Evolutionary conservation across 345 rosid genomes (phyloP), one percentile per base, ranked within the genome.

Genomic region (Kandelia obovata): DNA sequence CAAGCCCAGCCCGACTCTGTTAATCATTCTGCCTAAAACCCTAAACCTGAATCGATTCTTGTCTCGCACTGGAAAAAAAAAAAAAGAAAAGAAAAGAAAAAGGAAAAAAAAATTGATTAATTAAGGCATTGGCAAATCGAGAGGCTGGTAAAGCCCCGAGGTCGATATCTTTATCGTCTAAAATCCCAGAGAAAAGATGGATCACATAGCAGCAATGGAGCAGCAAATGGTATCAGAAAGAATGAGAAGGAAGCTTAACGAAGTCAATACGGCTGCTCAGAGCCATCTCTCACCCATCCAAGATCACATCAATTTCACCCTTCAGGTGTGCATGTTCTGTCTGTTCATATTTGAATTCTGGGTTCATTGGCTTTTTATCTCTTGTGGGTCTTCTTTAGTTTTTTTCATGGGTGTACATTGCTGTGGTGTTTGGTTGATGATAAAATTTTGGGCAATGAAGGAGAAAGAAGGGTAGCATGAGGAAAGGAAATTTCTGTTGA

Each of bases 291-390:
- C 88, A 46, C 87, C 90, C 6, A 71, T 94, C 11, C 92, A 91
- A 79, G 92, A 94, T 70, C 97, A 94, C 70, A 81, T 94, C 82
- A 88, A 87, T 76, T 94, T 86, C 88, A 91, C 91, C 27, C 95
- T 94, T 71, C 98, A 94, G 88, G 98, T 87, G 3, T 20, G 19
- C 2, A 26, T 55, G 58, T n/a, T 2, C 2, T 23, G 5, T 55
- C 16, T 9, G 5, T 55, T 5, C 37, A 55, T 25, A 11, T 39
- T 39, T 39, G 46, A 39, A 39, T 39, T 39, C 46, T 2, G 21
- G 35, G 20, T 25, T 65, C 16, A 7, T 65, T 58, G 31, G 7
- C 51, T 23, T 6, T 52, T 31, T 61, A 32, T 35, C 27, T 11
- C 30, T 11, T 17, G 3, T 60, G 65, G 66, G 26, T 39, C 0